Base-by-base conservation (phyloP, 495 filamentous ascomycete genomes). In the Aspergillus bertholletiae region DNA sequence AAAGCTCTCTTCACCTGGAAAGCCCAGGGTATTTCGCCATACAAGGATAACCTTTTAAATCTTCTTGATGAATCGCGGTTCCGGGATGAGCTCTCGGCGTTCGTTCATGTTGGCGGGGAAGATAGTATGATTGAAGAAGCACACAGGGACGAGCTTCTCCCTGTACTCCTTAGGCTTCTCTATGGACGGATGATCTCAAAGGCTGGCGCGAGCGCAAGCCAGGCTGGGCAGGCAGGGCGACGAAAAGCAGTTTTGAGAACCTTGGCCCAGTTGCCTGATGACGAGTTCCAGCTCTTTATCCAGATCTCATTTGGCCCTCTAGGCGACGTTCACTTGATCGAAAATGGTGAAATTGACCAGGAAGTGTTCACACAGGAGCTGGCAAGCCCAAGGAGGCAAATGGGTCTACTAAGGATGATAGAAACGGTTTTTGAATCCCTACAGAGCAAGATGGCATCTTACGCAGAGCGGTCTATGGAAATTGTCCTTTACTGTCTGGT, bases 1-100 rank as follows among this genome's bases (percentile, higher is more conserved):
- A 92, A 90, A 62, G 90, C 88, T 26, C 81, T 99, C 20, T 79
- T 94, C 41, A 83, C 91, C 0, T 97, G 94, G 93, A 97, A 96
- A 66, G 77, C 81, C 32, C 74, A 86, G 2, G 82, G 77, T 17
- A 76, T 99, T 45, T 78, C 77, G 43, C 84, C 85, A 3, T 97
- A 96, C 62, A 82, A 92, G 56, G 92, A 96, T 59, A 88, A 91
- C 56, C 76, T 99, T 7, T 80, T 89, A 34, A 94, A 93, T 57
- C 77, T 99, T 5, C 78, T 97, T 13, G 95, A 99, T 59, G 94
- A 97, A 55, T 82, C 89, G 3, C 78, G 88, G 41, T 97, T 97
- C 72, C 86, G 89, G 61, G 95, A 97, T 62, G 91, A 97, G 69
- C 80, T 97, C 13, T 82, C 90, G 0, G 83, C 91, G 2, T 87